phyloP scores from a whole-genome alignment of 2,329 filamentous ascomycete species.

The Pseudogymnoascus sp. region DNA sequence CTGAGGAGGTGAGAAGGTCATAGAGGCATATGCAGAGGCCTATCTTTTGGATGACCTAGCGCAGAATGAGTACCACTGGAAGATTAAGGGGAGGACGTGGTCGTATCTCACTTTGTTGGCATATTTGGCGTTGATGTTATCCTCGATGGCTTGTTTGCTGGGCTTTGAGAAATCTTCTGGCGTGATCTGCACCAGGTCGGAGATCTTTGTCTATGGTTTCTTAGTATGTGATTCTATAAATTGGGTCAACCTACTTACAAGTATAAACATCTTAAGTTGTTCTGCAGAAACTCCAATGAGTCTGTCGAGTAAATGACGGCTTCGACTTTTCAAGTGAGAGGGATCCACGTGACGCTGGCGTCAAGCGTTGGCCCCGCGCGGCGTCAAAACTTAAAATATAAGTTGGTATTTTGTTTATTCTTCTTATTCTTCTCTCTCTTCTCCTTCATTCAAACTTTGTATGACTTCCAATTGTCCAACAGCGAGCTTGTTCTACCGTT shows the following conservation, averaged over 20 bases:
- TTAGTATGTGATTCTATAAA: constrained; percentile 12
- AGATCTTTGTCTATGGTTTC: constrained; percentile 67
- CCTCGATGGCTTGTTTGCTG: constrained; percentile 78
- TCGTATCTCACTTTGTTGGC: constrained; percentile 63
- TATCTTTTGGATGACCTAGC: constrained; percentile 77
- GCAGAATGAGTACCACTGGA: neutral
- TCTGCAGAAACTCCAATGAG: neutral
- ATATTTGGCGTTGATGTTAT: constrained; percentile 96
- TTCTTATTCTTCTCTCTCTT: neutral
- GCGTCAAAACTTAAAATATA: neutral
- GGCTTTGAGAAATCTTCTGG: constrained; percentile 81
- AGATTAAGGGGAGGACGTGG: neutral
- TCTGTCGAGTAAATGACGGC: neutral
- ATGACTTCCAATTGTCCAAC: neutral
- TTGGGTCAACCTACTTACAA: constrained; percentile 30
- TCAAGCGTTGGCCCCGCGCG: neutral
- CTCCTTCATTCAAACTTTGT: neutral
- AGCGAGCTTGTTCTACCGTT: neutral
- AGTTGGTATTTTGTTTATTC: neutral
- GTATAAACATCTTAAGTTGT: constrained; percentile 37
- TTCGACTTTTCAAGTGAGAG: neutral
- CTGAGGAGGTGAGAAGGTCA: constrained; percentile 80
- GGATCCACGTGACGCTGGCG: neutral
- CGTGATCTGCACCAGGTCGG: constrained; percentile 87
- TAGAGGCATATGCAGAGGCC: constrained; percentile 91